These are phyloP conservation scores for Phlegmacium glaucopus DNA, from an alignment of 768 basidiomycete species.

Conservation along the genomic window DNA sequence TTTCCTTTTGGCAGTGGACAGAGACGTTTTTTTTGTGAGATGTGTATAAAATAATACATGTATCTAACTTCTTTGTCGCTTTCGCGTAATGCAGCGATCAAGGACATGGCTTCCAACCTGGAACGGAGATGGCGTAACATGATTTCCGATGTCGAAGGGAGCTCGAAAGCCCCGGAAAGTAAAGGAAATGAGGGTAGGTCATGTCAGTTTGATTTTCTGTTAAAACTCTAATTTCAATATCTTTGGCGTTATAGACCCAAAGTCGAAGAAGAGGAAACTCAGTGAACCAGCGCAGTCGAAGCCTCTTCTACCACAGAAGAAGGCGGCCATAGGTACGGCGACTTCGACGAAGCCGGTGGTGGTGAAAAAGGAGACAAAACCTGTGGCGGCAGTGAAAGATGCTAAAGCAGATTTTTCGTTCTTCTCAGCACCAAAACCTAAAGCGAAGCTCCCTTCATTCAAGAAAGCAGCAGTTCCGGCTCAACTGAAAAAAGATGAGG, in stretches of 20 bases:
- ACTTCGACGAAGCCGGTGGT: conserved; percentile 38
- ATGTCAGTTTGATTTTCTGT: conserved; percentile 40
- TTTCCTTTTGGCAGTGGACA: not conserved
- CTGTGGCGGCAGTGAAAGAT: conserved; percentile 51
- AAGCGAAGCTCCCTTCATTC: conserved; percentile 81
- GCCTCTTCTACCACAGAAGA: conserved; percentile 61
- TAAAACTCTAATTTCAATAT: conserved; percentile 13
- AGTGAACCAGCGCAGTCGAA: conserved; percentile 41
- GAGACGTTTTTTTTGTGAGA: conserved; percentile 18
- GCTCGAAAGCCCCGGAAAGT: conserved; percentile 40
- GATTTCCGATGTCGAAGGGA: conserved; percentile 40
- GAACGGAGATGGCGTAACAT: conserved; percentile 79
- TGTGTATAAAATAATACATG: conserved; percentile 43
- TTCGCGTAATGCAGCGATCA: conserved; percentile 65
- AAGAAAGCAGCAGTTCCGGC: conserved; percentile 58
- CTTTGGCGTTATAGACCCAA: conserved; percentile 38
- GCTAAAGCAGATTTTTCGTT: conserved; percentile 86
- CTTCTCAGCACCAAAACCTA: conserved; percentile 84
- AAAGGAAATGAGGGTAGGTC: conserved; percentile 69
- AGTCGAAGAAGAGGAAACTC: conserved; percentile 74
- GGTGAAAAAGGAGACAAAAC: conserved; percentile 58
- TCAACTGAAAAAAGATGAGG: conserved; percentile 48
- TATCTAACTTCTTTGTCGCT: conserved; percentile 61
- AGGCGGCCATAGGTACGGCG: conserved; percentile 47
- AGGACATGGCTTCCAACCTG: conserved; percentile 90